Evolutionary conservation across 176 grass and related monocot genomes (phyloP).

Genomic region (Ampelocalamus luodianensis): DNA sequence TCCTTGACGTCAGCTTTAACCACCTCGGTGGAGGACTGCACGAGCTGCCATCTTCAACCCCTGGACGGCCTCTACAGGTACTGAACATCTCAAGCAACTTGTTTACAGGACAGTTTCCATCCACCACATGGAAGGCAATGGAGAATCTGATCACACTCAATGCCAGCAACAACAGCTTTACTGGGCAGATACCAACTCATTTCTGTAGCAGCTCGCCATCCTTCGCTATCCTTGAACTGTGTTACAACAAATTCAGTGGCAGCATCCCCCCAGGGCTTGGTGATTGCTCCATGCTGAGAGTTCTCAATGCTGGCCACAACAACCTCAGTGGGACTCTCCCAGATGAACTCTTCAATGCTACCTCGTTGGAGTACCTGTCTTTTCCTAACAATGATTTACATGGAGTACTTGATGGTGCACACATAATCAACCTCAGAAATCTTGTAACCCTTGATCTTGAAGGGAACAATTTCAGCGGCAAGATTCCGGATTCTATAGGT

Average conservation of each 20-base stretch:
- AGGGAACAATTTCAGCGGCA: not conserved
- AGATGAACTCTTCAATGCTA: conserved; percentile 42
- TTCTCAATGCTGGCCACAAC: conserved; percentile 44
- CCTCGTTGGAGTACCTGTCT: conserved; percentile 11
- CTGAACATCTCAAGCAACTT: conserved; percentile 60
- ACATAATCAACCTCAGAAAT: conserved; percentile 12
- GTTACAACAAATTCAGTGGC: conserved; percentile 36
- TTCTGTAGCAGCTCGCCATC: conserved; percentile 29
- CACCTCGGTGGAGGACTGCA: conserved; percentile 14
- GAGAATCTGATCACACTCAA: conserved; percentile 37
- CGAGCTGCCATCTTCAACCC: not conserved
- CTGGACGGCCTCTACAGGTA: conserved; percentile 8
- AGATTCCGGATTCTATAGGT: conserved; percentile 16
- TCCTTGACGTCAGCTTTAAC: conserved; percentile 58
- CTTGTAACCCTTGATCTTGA: conserved; percentile 35
- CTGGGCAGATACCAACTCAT: conserved; percentile 16
- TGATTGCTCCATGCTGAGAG: conserved; percentile 37
- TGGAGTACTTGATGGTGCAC: not conserved
- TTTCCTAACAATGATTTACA: conserved; percentile 17
- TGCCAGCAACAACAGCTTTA: conserved; percentile 56
- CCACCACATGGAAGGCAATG: conserved; percentile 21
- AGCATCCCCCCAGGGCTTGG: not conserved
- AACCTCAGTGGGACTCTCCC: conserved; percentile 30
- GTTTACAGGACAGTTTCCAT: conserved; percentile 40
- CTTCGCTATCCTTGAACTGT: conserved; percentile 28